phyloP scores from a whole-genome alignment of 1,284 basidiomycete genomes.

The Coniferiporia sulphurascens region DNA sequence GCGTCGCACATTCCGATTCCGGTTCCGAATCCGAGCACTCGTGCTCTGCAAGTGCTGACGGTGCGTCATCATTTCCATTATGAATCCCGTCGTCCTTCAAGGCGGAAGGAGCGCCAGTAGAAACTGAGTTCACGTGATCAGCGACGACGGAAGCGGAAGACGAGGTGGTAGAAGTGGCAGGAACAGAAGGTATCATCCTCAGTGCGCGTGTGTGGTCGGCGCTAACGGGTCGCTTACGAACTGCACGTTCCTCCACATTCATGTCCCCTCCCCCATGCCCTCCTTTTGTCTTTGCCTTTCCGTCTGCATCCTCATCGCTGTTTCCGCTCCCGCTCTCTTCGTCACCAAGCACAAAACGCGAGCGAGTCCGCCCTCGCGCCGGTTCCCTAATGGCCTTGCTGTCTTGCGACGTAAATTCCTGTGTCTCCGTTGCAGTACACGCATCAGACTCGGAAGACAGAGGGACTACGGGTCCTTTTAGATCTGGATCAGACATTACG shows the following conservation, averaged over 20 bases:
- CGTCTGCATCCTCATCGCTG: not conserved
- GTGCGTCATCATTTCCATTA: not conserved
- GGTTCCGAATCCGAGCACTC: conserved; percentile 10
- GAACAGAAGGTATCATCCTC: not conserved
- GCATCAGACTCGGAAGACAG: not conserved
- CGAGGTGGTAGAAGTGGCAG: not conserved
- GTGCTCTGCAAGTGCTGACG: not conserved
- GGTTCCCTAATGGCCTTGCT: not conserved
- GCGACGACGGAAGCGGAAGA: not conserved
- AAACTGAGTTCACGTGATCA: not conserved
- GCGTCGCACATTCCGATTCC: conserved; percentile 16
- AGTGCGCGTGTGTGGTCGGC: not conserved
- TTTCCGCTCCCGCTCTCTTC: conserved; percentile 7
- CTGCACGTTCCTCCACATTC: not conserved
- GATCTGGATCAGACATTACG: not conserved
- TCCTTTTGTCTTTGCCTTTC: not conserved
- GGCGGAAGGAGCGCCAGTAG: not conserved
- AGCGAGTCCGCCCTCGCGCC: not conserved
- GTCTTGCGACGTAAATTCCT: not conserved
- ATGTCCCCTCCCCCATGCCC: not conserved
- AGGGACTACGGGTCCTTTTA: not conserved
- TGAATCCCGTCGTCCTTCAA: not conserved
- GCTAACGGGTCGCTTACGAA: conserved; percentile 5
- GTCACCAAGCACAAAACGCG: conserved; percentile 7
- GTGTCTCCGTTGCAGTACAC: not conserved